A percentile compares a stretch with the other conserved stretches of the same genome.
Conservation (phyloP, 148 eudicot species). For the Spergularia bocconei region DNA sequence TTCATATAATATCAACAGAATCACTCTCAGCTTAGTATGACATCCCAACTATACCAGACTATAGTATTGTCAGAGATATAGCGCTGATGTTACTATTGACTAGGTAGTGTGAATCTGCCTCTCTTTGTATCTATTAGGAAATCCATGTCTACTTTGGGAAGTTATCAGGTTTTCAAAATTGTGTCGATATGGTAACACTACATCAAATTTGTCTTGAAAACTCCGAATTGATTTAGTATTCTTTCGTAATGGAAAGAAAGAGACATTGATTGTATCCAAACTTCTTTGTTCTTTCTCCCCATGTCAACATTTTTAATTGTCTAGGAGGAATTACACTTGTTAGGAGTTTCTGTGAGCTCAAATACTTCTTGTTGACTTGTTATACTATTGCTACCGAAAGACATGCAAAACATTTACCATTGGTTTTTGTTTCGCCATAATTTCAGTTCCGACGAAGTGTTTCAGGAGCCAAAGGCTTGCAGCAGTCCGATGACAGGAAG, state of each 20-base stretch:
- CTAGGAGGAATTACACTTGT: too few relatives aligned
- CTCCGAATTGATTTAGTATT: neutral
- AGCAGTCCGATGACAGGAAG: constrained; percentile 20
- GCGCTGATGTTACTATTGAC: neutral
- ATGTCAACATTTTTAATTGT: too few relatives aligned
- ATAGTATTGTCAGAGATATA: neutral
- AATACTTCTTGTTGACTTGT: neutral
- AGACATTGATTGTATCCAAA: too few relatives aligned
- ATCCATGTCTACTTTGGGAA: neutral
- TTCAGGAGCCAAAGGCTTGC: constrained; percentile 3
- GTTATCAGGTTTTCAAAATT: neutral
- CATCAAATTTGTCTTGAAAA: neutral
- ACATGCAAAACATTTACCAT: neutral
- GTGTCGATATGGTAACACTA: neutral
- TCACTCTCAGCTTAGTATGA: neutral
- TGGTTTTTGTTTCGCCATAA: neutral
- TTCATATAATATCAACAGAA: neutral
- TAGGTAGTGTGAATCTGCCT: constrained; percentile 1
- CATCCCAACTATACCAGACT: neutral
- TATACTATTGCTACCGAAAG: neutral
- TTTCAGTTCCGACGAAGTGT: constrained; percentile 23
- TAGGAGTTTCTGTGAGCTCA: neutral
- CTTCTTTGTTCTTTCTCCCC: too few relatives aligned
- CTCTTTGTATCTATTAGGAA: neutral
- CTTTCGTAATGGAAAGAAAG: too few relatives aligned